phyloP scores from a whole-genome alignment of 2,329 filamentous ascomycete genomes.

The Aureobasidium vineae region DNA sequence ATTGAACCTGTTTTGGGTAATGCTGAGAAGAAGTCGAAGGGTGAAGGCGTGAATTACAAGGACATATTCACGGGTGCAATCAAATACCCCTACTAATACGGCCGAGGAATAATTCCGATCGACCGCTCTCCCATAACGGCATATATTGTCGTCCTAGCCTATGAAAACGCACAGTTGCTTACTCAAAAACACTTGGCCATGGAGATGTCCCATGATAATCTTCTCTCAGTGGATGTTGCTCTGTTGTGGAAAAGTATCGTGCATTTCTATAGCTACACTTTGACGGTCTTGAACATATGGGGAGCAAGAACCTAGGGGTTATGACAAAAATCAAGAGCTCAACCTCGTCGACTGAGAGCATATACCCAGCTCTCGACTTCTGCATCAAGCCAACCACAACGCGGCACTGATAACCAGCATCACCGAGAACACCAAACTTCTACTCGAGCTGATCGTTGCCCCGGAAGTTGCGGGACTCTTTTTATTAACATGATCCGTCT shows the following conservation, averaged over 20 bases:
- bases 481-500: neutral
- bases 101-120: too few relatives aligned
- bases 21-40: neutral
- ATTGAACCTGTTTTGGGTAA: slow-evolving; percentile 26
- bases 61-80: slow-evolving; percentile 16
- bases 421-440: neutral
- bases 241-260: too few relatives aligned
- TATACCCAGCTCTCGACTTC: too few relatives aligned
- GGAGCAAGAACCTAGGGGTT: neutral
- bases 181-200: too few relatives aligned
- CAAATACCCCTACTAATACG: neutral
- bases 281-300: too few relatives aligned
- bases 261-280: too few relatives aligned
- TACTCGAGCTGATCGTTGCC: neutral
- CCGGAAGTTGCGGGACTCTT: slow-evolving; percentile 8
- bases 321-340: neutral
- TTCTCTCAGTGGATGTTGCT: too few relatives aligned
- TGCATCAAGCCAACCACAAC: neutral
- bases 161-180: too few relatives aligned
- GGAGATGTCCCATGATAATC: too few relatives aligned
- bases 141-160: too few relatives aligned
- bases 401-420: neutral
- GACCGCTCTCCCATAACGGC: too few relatives aligned
- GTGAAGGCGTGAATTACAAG: slow-evolving; percentile 12
- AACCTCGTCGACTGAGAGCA: too few relatives aligned